These are phyloP conservation scores for Salicornia ramosissima DNA, from an alignment of 148 eudicot species.

Conservation along the genomic window DNA sequence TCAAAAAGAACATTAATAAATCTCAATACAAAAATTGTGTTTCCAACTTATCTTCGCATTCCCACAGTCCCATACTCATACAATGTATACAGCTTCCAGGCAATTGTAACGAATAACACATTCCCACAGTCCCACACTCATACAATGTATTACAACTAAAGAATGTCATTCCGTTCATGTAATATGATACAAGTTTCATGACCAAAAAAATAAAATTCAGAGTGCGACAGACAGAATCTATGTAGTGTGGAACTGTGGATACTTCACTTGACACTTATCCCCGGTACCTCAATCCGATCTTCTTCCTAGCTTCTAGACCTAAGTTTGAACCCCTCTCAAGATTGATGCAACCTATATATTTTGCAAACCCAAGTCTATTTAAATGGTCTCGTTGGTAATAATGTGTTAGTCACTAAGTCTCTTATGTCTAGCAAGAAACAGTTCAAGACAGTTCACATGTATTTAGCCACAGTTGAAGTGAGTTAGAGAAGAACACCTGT, in stretches of 20 bases:
- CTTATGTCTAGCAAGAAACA: neutral
- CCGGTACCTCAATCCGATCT: no score
- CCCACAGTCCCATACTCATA: neutral
- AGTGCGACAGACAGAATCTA: no score
- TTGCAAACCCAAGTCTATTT: no score
- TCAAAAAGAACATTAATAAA: neutral
- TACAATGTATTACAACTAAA: neutral
- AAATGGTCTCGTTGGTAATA: no score
- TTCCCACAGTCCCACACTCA: neutral
- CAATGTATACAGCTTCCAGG: neutral
- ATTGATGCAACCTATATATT: no score
- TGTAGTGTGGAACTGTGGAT: no score
- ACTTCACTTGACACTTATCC: no score
- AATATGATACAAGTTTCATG: neutral
- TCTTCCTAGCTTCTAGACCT: no score
- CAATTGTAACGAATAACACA: neutral
- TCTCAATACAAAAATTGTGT: neutral
- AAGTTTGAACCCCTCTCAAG: no score
- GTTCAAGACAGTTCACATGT: neutral
- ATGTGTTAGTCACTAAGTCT: no score
- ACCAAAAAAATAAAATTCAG: no score
- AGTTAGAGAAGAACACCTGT: conserved; percentile 49
- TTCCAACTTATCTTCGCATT: neutral
- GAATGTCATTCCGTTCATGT: neutral
- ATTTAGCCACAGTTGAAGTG: conserved; percentile 1